Conservation (phyloP, 805 yeast genomes). For the Candida tibetensis region DNA sequence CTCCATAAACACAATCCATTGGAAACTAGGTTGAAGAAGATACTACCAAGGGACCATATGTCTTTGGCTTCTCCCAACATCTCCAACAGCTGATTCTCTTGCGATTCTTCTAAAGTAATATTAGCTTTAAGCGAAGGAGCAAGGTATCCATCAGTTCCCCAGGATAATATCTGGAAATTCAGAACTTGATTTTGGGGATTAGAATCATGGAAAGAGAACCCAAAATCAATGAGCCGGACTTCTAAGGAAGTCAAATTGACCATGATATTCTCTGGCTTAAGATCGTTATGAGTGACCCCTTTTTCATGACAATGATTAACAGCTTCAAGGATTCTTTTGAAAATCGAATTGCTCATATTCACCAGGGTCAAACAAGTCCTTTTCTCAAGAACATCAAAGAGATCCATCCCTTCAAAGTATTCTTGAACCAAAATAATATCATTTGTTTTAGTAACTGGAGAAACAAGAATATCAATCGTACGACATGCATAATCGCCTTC, state of each 20-base stretch:
- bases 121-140: slow-evolving; percentile 1
- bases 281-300: slow-evolving; percentile 8
- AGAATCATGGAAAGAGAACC: slow-evolving; percentile 1
- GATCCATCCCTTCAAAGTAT: slow-evolving; percentile 6
- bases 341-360: neutral
- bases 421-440: slow-evolving; percentile 6
- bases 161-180: neutral
- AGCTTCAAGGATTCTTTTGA: slow-evolving; percentile 4
- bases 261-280: slow-evolving; percentile 9
- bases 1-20: slow-evolving; percentile 4
- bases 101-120: neutral
- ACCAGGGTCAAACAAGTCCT: neutral
- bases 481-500: slow-evolving; percentile 2
- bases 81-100: neutral
- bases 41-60: slow-evolving; percentile 6
- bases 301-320: slow-evolving; percentile 5
- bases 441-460: neutral
- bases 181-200: neutral
- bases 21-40: slow-evolving; percentile 5
- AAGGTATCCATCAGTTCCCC: slow-evolving; percentile 8
- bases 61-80: slow-evolving; percentile 3
- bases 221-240: slow-evolving; percentile 7
- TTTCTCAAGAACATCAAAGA: slow-evolving; percentile 3
- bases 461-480: slow-evolving; percentile 3
- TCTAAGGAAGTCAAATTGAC: slow-evolving; percentile 1